These are phyloP conservation scores for Lycium ferocissimum DNA, from an alignment of 257 asterid genomes.

Conservation along the genomic window DNA sequence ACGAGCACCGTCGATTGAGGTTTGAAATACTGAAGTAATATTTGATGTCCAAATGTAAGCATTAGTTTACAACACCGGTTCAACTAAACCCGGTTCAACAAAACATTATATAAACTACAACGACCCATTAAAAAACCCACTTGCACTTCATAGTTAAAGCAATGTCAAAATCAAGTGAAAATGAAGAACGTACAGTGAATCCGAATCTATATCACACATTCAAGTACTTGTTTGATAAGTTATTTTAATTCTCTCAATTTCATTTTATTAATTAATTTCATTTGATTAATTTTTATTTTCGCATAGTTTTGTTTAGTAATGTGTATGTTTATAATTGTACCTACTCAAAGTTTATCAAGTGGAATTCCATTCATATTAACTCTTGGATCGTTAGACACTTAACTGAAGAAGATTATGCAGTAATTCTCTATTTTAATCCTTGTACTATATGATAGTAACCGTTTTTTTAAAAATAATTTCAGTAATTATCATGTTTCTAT, in stretches of 20 bases:
- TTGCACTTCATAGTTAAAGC: neutral
- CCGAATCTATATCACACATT: no score
- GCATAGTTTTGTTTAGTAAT: neutral
- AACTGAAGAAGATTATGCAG: conserved; percentile 84
- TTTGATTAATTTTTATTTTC: no score
- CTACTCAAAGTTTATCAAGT: conserved; percentile 89
- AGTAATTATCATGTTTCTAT: conserved; percentile 4
- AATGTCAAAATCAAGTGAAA: no score
- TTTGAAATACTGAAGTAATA: no score
- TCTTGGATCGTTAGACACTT: conserved; percentile 92
- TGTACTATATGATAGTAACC: neutral
- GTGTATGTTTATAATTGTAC: conserved; percentile 45
- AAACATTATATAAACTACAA: neutral
- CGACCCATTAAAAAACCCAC: neutral
- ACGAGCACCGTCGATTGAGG: no score
- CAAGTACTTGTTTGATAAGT: no score
- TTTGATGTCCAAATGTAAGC: no score
- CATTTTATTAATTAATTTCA: no score
- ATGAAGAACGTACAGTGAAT: no score
- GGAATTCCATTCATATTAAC: conserved; percentile 93
- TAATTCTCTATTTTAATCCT: conserved; percentile 35
- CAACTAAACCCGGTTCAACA: no score
- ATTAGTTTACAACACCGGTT: no score
- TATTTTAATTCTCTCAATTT: no score
- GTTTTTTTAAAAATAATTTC: neutral